Evolutionary conservation across 2,329 filamentous ascomycete genomes (phyloP), one percentile per base, ranked within the genome.

Genomic region (Massarina eburnea): DNA sequence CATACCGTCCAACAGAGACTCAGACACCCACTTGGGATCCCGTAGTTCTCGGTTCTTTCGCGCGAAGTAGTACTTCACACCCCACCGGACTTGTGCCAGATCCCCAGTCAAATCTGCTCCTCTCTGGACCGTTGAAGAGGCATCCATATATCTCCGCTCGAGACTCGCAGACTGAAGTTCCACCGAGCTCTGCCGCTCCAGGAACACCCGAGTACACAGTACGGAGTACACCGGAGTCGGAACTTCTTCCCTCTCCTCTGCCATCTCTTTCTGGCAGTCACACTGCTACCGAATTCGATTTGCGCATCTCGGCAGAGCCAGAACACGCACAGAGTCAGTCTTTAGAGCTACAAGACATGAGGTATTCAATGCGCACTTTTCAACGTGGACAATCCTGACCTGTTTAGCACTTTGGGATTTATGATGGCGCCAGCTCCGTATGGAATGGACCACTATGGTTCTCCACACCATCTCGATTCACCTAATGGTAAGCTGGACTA

Each of bases 341-440:
- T 15, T 38, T 59, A 18, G 57, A 60, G 33, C 47, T 59, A 43
- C 62, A 68, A 68, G 66, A 69, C 51, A 71, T 71, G 68, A 71
- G 67, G 68, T 71, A 68, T 32, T 50, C 20, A 20, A 24, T n/a
- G 8, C 9, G 21, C 38, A 14, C 4, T n/a, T 17, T 17, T 41
- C 18, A n/a, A 15, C 18, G 43, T 30, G 27, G 5, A 14, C 27
- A 30, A 14, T 4, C n/a, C 60, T 64, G 18, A 66, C 47, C 32
- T 34, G 15, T 29, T 8, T 44, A 72, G 69, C 65, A 67, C 66
- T 48, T 57, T 71, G 55, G 68, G 62, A 42, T 71, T 63, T 49
- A 68, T 70, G 62, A 70, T 71, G 68, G 57, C 67, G 50, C 63
- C 70, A 55, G 60, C 67, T 48, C 70, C 69, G 46, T 71, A 71